Evolutionary conservation across 371 early-diverging fungal species (phyloP), one percentile per base, ranked within the genome.

Genomic region (Mucor mucedo): DNA sequence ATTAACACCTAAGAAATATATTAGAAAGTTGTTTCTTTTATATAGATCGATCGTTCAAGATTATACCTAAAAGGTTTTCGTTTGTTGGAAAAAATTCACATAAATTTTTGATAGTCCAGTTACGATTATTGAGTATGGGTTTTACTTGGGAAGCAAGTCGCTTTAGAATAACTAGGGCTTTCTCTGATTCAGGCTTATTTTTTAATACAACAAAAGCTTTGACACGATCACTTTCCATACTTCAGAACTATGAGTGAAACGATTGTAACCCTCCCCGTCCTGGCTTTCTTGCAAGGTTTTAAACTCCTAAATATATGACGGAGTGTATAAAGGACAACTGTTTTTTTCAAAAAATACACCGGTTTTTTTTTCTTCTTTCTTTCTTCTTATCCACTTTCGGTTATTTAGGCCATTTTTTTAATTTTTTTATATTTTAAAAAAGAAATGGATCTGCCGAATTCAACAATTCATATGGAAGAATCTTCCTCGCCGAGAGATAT

Each of bases 61-160:
- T 1, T 47, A 58, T 70, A 80, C 84, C 84, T 41, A 83, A 66
- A 28, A 89, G 71, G 58, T 69, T 75, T 11, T 72, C 71, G 55
- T 87, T 77, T 2, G 52, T 62, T 4, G 90, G 90, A 64, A 71
- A 82, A 68, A 90, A 87, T 65, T 90, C 90, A 50, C 77, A 73
- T 29, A 88, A 68, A 27, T 67, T 66, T 27, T 55, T 71, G 16
- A 84, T 86, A 16, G 60, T 77, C 89, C 88, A 89, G 32, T 70
- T 65, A 57, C 75, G 80, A 44, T 82, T 84, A 14, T 63, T 69
- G 79, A 90, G 81, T 50, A 90, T 80, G 4, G 89, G 91, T 40
- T 77, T 75, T 44, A 87, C 87, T 82, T 76, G 67, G 9, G 60
- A 55, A 35, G 75, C 75, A 50, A 80, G 55, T 9, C 66, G 64